These are phyloP conservation scores for Pedinophyceae sp. DNA, from an alignment of 139 green algal genomes.

Conservation along the genomic window DNA sequence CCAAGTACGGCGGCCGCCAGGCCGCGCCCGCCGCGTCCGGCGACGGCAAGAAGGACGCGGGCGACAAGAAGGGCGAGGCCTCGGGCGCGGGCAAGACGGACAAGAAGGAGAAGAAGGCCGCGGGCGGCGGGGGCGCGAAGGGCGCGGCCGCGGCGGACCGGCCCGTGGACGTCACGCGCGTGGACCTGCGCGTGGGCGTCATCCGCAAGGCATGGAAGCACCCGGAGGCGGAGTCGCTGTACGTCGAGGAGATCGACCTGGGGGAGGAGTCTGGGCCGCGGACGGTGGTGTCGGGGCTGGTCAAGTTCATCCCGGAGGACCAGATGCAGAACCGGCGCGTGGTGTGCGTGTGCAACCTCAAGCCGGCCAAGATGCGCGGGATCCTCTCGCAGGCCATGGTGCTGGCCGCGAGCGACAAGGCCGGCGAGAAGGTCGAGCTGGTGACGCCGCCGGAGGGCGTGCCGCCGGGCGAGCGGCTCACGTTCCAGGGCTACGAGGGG, in stretches of 20 bases:
- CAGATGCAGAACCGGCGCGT: constrained; percentile 30
- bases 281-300: constrained; percentile 70
- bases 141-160: constrained; percentile 6
- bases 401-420: constrained; percentile 48
- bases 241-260: constrained; percentile 77
- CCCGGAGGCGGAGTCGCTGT: constrained; percentile 65
- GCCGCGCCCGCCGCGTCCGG: constrained; percentile 3
- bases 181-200: constrained; percentile 65
- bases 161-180: constrained; percentile 28
- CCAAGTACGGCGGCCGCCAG: constrained; percentile 21
- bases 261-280: constrained; percentile 42
- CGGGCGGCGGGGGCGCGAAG: background rate
- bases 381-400: constrained; percentile 81
- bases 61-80: constrained; percentile 7
- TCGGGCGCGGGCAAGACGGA: constrained; percentile 6
- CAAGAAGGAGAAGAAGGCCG: constrained; percentile 5
- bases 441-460: constrained; percentile 56
- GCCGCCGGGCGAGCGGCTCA: constrained; percentile 51
- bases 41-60: constrained; percentile 3
- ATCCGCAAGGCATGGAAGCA: constrained; percentile 48
- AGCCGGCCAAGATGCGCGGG: constrained; percentile 80
- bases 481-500: constrained; percentile 38
- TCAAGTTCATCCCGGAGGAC: constrained; percentile 71
- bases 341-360: constrained; percentile 81
- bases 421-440: constrained; percentile 60